Base-by-base conservation (phyloP, 371 early-diverging fungal genomes). In the Mucor sp. region DNA sequence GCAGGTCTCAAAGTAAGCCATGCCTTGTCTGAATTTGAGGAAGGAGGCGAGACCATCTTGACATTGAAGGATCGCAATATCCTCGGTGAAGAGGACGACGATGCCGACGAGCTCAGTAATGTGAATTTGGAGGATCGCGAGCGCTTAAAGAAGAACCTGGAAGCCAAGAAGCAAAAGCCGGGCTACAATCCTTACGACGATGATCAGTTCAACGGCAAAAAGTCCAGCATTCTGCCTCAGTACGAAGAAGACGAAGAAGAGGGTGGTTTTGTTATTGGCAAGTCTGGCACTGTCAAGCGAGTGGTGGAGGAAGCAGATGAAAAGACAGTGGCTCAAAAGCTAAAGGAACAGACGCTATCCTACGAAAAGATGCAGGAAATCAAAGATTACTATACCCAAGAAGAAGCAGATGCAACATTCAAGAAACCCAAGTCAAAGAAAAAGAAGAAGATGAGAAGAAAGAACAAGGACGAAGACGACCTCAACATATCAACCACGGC, bases 21-120 rank as follows among this genome's bases (percentile, higher is more conserved):
- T 72, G 86, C 83, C 47, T 30, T 94, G 39, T 70, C 84, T 1
- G 91, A 93, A 28, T 88, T 97, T 47, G 78, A 76, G 5, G 91
- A 89, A 67, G 91, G 89, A 14, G 84, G 81, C 2, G 97, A 97
- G 64, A 85, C 88, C 1, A 92, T 97, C 57, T 78, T 98, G 65
- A 94, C 95, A 0, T 74, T 98, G 19, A 94, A 94, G 69, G 98
- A 98, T 76, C 81, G 85, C 17, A 85, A 84, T 0, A 91, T 95
- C 62, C 72, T 88, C 35, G 94, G 90, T 37, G 86, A 90, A 62
- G 85, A 75, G 28, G 81, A 81, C n/a, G 90, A 89, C 28, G 89
- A 87, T 11, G 90, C 82, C 0, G 95, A 94, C 68, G 90, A 94
- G 68, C 75, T 95, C 53, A 85, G 87, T 23, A 91, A 87, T 63